Evolutionary conservation across 345 rosid species (phyloP), one percentile per base, ranked within the genome.

Genomic region (Psidium guajava): DNA sequence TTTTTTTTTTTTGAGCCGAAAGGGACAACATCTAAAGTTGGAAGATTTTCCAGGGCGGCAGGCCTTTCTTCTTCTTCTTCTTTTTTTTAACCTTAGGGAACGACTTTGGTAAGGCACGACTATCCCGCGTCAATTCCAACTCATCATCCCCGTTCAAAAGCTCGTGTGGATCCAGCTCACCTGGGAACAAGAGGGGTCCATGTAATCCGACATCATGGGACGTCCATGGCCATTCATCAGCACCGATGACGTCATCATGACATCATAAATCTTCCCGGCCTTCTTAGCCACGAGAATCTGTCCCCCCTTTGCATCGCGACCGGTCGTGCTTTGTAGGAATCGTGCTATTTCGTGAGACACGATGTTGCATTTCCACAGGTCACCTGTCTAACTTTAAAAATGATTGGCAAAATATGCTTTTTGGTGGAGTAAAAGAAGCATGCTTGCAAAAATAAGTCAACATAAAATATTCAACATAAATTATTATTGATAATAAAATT

Each of bases 151-250:
- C 75, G 22, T 64, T 64, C 22, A 16, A 64, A 61, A 64, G 11
- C 6, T 9, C 32, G 24, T 20, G 24, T 64, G 3, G 75, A 32
- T 64, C 75, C 3, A 32, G 22, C 75, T 18, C n/a, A n/a, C 22
- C 32, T 24, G 2, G 1, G 75, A 24, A 24, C 3, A 58, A 7
- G 16, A n/a, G 69, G 36, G 69, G 36, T n/a, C 18, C 69, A 16
- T 40, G 24, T 32, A 12, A 2, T 32, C 3, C 4, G 44, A 64
- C 77, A 40, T 64, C 77, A 16, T 18, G 22, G 5, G 24, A 32
- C 44, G 1, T 40, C 6, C 0, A 2, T 3, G 24, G 32, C 16
- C 3, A 16, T 18, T 8, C 22, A 32, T 16, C 44, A 3, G 0
- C 42, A 32, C 5, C 6, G 6, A 64, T 64, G 74, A 64, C 11